Base-by-base conservation (phyloP, 768 basidiomycete genomes). In the Suillus bovinus region DNA sequence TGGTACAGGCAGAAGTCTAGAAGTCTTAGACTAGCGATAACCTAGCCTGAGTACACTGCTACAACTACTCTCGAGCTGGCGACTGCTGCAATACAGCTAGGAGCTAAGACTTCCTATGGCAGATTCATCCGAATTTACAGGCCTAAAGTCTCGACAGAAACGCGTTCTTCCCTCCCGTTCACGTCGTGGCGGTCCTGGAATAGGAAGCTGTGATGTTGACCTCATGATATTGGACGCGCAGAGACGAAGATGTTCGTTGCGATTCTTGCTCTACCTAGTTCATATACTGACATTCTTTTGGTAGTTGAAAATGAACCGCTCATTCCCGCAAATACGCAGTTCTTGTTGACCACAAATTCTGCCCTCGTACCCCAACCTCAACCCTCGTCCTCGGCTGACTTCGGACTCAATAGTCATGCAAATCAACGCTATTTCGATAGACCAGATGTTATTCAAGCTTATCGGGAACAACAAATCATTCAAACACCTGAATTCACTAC, bases 141-240 rank as follows among this genome's bases (percentile, higher is more conserved):
- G 71, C 56, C 68, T 74, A 52, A 76, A 79, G 68, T 72, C 77
- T 64, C 86, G 83, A 61, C 87, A 86, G 76, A 90, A 89, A 77
- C 88, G 93, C 73, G 87, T 93, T 49, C 78, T 93, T 61, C 94
- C 94, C 47, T 84, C 91, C 74, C 85, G 94, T 68, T 84, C 89
- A 61, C 82, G 91, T 68, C 84, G 93, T 61, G 89, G 91, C 60
- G 91, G 91, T 17, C 88, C 90, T 33, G 91, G 91, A 39, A 84
- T 91, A 57, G 91, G 93, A 61, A 88, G 77, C 63, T 86, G 87
- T 71, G 90, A 93, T 72, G 81, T 88, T 20, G 94, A 96, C 78
- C 68, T 86, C 60, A 87, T 93, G 86, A 91, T 96, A 72, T 75
- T 94, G 65, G 93, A 94, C 67, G 89, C 88, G 65, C 82, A 89